Percentiles rank a stretch among this genome's conserved stretches.
These are phyloP conservation scores for Microcos paniculata DNA, from an alignment of 345 rosid genomes.

Conservation along the genomic window DNA sequence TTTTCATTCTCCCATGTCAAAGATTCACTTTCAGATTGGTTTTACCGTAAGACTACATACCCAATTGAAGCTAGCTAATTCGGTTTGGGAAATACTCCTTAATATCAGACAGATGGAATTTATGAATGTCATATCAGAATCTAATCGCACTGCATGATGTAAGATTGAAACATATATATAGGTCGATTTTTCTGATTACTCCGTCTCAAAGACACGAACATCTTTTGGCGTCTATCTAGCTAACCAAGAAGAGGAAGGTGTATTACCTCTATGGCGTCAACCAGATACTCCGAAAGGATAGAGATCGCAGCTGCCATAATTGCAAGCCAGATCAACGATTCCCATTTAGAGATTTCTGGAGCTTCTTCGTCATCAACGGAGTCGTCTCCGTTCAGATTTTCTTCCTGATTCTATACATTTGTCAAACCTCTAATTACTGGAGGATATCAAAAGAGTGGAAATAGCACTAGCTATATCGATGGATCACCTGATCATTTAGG, in stretches of 20 bases:
- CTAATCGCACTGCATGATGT: background rate
- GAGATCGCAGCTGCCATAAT: constrained; percentile 84
- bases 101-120: background rate
- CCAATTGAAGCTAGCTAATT: background rate
- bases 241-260: background rate
- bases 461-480: background rate
- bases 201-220: background rate
- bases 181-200: background rate
- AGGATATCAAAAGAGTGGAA: constrained; percentile 1
- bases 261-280: constrained; percentile 80
- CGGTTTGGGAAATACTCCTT: too few species aligned
- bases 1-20: background rate
- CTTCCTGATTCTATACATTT: constrained; percentile 50
- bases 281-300: constrained; percentile 78
- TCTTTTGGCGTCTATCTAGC: too few species aligned
- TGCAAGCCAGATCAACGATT: constrained; percentile 77
- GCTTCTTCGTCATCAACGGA: constrained; percentile 43
- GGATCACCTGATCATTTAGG: constrained; percentile 33
- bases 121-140: background rate
- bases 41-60: background rate
- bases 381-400: constrained; percentile 37
- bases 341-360: constrained; percentile 81
- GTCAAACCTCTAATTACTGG: constrained; percentile 20
- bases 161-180: background rate
- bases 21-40: too few species aligned